phyloP scores from a whole-genome alignment of 2,329 filamentous ascomycete genomes.

The Ascochyta pisi region DNA sequence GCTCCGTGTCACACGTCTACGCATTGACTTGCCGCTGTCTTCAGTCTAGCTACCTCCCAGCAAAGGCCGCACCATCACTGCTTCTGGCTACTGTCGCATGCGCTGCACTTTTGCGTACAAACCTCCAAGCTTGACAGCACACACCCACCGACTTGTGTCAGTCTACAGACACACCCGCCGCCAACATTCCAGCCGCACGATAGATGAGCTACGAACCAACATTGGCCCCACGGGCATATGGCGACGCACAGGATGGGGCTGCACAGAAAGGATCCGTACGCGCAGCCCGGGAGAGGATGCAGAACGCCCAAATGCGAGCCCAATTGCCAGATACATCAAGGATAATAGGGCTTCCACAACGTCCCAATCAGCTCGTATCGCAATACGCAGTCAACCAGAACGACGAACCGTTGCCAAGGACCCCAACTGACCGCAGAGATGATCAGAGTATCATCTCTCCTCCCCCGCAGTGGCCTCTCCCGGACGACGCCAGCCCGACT shows the following conservation, averaged over 20 bases:
- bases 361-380: slow-evolving; percentile 44
- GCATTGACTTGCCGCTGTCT: slow-evolving; percentile 25
- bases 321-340: slow-evolving; percentile 42
- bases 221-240: slow-evolving; percentile 41
- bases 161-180: slow-evolving; percentile 40
- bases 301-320: slow-evolving; percentile 37
- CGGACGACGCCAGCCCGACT: slow-evolving; percentile 42
- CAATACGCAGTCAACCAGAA: slow-evolving; percentile 28
- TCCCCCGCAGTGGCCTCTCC: slow-evolving; percentile 56
- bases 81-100: slow-evolving; percentile 13
- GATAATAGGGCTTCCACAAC: slow-evolving; percentile 45
- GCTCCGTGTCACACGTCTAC: slow-evolving; percentile 18
- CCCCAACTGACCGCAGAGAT: slow-evolving; percentile 25
- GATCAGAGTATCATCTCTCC: slow-evolving; percentile 36
- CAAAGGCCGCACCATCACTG: slow-evolving; percentile 21
- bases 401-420: slow-evolving; percentile 21
- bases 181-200: slow-evolving; percentile 35
- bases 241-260: slow-evolving; percentile 32
- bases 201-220: slow-evolving; percentile 50
- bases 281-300: slow-evolving; percentile 45
- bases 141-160: slow-evolving; percentile 37
- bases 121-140: background rate
- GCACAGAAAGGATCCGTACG: slow-evolving; percentile 46
- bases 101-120: slow-evolving; percentile 12
- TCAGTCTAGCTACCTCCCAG: slow-evolving; percentile 4